Conservation (phyloP, 1,284 basidiomycete species). For the Leccinum holopus region DNA sequence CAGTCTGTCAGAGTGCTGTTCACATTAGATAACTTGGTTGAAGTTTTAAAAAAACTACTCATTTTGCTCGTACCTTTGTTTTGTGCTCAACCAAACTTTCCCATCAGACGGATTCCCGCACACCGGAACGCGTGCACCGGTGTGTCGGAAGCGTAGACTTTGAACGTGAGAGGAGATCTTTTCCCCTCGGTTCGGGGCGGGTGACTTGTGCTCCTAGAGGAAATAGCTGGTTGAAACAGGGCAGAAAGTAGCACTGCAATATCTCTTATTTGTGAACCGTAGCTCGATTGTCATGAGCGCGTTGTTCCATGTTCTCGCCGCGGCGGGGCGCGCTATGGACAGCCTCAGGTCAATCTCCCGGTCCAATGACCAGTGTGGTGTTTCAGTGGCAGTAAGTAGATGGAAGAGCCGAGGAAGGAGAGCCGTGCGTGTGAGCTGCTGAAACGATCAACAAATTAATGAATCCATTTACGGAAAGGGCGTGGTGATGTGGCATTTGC, state of each 20-base stretch:
- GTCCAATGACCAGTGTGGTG: not conserved
- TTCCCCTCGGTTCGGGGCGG: not conserved
- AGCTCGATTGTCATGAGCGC: not conserved
- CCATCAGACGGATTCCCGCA: not conserved
- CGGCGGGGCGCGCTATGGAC: not conserved
- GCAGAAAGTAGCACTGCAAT: not conserved
- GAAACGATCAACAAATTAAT: conserved; percentile 9
- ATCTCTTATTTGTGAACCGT: no score
- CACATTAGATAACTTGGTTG: not conserved
- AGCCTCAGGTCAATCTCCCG: not conserved
- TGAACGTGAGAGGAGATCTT: not conserved
- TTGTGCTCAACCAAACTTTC: not conserved
- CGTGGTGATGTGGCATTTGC: conserved; percentile 24
- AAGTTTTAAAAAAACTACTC: not conserved
- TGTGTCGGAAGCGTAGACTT: not conserved
- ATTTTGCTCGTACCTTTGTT: not conserved
- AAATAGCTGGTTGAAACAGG: not conserved
- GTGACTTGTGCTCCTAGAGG: not conserved
- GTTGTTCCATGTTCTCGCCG: not conserved
- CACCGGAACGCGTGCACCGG: not conserved
- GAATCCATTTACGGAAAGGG: conserved; percentile 8
- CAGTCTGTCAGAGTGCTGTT: no score
- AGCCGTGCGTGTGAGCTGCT: not conserved
- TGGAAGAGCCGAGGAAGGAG: conserved; percentile 17
- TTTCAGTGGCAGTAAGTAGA: conserved; percentile 20